Conservation (phyloP, 1,284 basidiomycete species). For the Moesziomyces aphidis region DNA sequence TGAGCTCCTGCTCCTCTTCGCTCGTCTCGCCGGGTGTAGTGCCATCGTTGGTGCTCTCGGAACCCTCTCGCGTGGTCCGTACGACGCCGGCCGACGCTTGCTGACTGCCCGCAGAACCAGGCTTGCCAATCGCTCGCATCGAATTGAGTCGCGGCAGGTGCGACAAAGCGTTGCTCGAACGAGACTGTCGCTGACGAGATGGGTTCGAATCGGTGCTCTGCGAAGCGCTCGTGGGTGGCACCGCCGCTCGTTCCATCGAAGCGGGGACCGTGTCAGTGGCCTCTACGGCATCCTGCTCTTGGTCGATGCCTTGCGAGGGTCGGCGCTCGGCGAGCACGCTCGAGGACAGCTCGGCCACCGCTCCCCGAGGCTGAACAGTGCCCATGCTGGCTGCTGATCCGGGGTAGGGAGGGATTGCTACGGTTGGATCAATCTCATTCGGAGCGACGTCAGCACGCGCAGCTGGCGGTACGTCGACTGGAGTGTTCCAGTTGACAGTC, state of each 20-base stretch:
- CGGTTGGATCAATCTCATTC: constrained; percentile 24
- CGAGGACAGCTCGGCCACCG: constrained; percentile 9
- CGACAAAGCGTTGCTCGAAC: constrained; percentile 44
- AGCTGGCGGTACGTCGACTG: not conserved
- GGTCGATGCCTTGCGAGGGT: constrained; percentile 45
- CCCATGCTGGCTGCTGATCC: constrained; percentile 11
- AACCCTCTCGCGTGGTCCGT: constrained; percentile 16
- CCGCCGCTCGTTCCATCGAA: constrained; percentile 3
- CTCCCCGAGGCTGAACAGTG: constrained; percentile 9
- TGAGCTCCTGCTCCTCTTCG: constrained; percentile 50
- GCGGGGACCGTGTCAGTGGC: constrained; percentile 22
- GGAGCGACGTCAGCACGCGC: constrained; percentile 11
- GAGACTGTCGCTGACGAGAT: constrained; percentile 19
- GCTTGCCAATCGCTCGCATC: constrained; percentile 33
- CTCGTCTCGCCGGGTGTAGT: constrained; percentile 21
- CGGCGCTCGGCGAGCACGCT: constrained; percentile 19
- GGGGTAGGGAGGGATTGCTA: constrained; percentile 22
- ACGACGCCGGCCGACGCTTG: constrained; percentile 1
- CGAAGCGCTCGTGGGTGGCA: not conserved
- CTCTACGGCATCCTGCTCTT: constrained; percentile 49
- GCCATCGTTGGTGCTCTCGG: constrained; percentile 13
- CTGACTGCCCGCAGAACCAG: constrained; percentile 5
- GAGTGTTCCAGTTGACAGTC: constrained; percentile 36
- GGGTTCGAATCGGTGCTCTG: constrained; percentile 11
- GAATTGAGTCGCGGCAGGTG: constrained; percentile 60